Conservation (phyloP, 805 yeast genomes). For the Teunomyces barrocoloradensis region DNA sequence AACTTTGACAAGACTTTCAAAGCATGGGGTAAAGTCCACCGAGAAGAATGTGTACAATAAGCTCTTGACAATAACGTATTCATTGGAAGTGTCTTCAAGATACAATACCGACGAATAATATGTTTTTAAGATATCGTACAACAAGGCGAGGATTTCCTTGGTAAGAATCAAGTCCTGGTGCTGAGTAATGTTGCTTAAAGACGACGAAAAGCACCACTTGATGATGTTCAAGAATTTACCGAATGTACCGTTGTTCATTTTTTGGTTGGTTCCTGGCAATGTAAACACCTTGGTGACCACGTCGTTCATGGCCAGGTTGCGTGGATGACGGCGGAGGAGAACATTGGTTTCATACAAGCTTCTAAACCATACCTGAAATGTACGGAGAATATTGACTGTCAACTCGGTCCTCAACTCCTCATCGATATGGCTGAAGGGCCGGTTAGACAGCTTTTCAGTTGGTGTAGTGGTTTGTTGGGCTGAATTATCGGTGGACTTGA, state of each 20-base stretch:
- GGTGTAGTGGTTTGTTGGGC: too few relatives aligned
- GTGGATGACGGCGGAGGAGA: background rate
- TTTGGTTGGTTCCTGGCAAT: constrained; percentile 14
- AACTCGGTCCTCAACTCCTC: constrained; percentile 21
- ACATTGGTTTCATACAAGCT: constrained; percentile 11
- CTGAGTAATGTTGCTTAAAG: constrained; percentile 14
- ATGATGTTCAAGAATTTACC: constrained; percentile 14
- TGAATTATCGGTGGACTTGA: background rate
- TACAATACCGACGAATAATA: constrained; percentile 15
- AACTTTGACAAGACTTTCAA: constrained; percentile 17
- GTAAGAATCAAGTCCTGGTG: constrained; percentile 15
- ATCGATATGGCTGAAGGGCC: constrained; percentile 16
- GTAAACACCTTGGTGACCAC: constrained; percentile 16
- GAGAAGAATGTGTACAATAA: constrained; percentile 22
- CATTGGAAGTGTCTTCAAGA: constrained; percentile 14
- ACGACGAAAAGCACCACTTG: constrained; percentile 16
- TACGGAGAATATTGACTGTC: constrained; percentile 19
- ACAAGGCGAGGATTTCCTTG: constrained; percentile 24
- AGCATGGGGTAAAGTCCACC: constrained; percentile 19
- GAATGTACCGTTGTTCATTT: constrained; percentile 14
- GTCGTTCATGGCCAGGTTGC: constrained; percentile 8
- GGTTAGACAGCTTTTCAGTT: too few relatives aligned
- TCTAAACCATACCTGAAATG: constrained; percentile 23
- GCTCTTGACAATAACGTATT: constrained; percentile 18
- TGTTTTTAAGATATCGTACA: constrained; percentile 24